Evolutionary conservation across 768 basidiomycete genomes (phyloP), one percentile per base, ranked within the genome.

Genomic region (Cystofilobasidium bisporidii): DNA sequence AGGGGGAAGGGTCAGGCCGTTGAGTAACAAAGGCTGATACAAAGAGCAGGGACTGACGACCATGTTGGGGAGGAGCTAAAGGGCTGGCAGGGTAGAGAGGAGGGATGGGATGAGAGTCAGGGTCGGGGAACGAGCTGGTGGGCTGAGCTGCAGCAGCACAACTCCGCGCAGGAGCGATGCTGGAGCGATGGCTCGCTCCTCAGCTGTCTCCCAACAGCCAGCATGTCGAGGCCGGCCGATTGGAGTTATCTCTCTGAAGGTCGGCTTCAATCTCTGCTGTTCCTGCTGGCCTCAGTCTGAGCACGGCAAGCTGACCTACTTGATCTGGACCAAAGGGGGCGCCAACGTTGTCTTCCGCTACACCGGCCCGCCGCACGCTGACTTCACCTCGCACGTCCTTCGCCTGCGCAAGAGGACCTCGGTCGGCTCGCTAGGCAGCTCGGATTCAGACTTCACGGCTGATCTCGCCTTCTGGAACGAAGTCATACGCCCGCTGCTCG

Each of bases 271-370:
- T 50, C 10, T 24, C 48, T 50, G 48, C 11, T 24, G 5, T 50
- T 50, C n/a, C 48, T n/a, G n/a, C n/a, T n/a, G n/a, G n/a, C n/a
- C n/a, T n/a, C n/a, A n/a, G n/a, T n/a, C n/a, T n/a, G n/a, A n/a
- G n/a, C n/a, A n/a, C n/a, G n/a, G n/a, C n/a, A n/a, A n/a, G n/a
- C n/a, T n/a, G n/a, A n/a, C n/a, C n/a, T n/a, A n/a, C n/a, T n/a
- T n/a, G n/a, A n/a, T n/a, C n/a, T n/a, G n/a, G n/a, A n/a, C n/a
- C 20, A 11, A 33, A 79, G 94, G 94, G n/a, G 90, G 88, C 24
- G 87, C 90, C 24, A 87, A 89, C 9, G 84, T 91, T 71, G 90
- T 97, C 20, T 89, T 92, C 76, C 84, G 88, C 11, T 94, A 93
- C 74, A 71, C 73, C 14, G 89, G 91, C 0, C 80, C 82, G 24